Conservation (phyloP, 1,139 yeast species). For the Yamadazyma oceani region DNA sequence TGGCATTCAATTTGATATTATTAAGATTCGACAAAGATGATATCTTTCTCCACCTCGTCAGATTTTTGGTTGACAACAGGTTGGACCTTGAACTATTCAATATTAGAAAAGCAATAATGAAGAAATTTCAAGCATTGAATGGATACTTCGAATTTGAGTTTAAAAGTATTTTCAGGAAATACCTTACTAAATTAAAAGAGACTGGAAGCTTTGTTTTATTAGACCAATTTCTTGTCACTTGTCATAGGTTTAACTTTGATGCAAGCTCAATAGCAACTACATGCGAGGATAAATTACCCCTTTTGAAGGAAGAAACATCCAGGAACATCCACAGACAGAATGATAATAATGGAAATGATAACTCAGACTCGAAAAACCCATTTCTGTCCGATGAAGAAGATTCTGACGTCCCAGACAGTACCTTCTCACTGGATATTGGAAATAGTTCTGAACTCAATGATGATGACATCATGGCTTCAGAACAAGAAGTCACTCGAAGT, state of each 20-base stretch:
- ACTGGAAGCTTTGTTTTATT: constrained; percentile 10
- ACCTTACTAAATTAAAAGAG: constrained; percentile 11
- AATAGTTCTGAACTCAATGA: constrained; percentile 9
- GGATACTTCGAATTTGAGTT: constrained; percentile 20
- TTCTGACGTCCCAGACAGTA: constrained; percentile 10
- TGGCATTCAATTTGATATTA: constrained; percentile 20
- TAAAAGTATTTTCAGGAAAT: constrained; percentile 13
- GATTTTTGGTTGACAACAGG: constrained; percentile 22
- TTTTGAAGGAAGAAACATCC: not conserved
- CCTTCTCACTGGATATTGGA: constrained; percentile 16
- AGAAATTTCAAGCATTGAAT: constrained; percentile 12
- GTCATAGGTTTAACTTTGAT: constrained; percentile 12
- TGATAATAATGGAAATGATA: too few relatives aligned
- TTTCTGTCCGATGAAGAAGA: constrained; percentile 7
- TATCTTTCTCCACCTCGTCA: constrained; percentile 19
- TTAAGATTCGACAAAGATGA: constrained; percentile 18
- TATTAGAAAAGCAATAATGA: constrained; percentile 19
- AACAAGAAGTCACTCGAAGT: constrained; percentile 3
- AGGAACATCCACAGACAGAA: too few relatives aligned
- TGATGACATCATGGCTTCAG: constrained; percentile 11
- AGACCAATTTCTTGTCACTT: constrained; percentile 12
- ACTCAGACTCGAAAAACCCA: too few relatives aligned
- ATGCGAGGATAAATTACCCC: constrained; percentile 14
- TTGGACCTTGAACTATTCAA: constrained; percentile 23
- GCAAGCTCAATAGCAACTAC: constrained; percentile 4